These are phyloP conservation scores for Fomitopsis schrenkii DNA, from an alignment of 1,284 basidiomycete genomes.

Conservation along the genomic window DNA sequence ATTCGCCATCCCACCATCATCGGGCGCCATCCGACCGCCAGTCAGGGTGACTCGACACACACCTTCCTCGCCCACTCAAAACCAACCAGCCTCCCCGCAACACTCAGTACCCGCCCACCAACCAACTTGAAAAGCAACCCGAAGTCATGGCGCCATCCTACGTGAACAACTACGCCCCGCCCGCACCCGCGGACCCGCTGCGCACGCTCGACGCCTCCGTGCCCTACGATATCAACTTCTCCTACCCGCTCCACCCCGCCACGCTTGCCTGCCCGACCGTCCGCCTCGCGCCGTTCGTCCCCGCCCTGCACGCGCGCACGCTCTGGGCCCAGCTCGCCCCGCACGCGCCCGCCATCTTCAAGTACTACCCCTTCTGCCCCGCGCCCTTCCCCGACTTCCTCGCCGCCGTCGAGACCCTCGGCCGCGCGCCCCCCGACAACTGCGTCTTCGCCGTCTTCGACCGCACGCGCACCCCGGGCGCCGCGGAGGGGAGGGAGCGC, in stretches of 20 bases:
- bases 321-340: slow-evolving; percentile 12
- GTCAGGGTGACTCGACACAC: too few species aligned
- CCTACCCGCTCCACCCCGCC: background rate
- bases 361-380: slow-evolving; percentile 11
- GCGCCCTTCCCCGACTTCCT: slow-evolving; percentile 13
- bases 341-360: slow-evolving; percentile 10
- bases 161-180: background rate
- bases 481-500: slow-evolving; percentile 12
- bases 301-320: slow-evolving; percentile 11
- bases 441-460: slow-evolving; percentile 46
- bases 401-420: slow-evolving; percentile 31
- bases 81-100: too few species aligned
- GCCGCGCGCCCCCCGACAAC: slow-evolving; percentile 28
- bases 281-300: slow-evolving; percentile 15
- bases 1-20: too few species aligned
- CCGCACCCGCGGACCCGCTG: background rate
- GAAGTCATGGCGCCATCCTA: too few species aligned
- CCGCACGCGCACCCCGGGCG: slow-evolving; percentile 20
- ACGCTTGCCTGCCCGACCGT: slow-evolving; percentile 7
- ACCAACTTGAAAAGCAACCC: too few species aligned
- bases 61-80: too few species aligned
- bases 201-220: background rate
- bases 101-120: too few species aligned
- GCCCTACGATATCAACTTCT: slow-evolving; percentile 2
- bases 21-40: too few species aligned